These are phyloP conservation scores for Petunia secreta DNA, from an alignment of 257 asterid genomes.

Conservation along the genomic window DNA sequence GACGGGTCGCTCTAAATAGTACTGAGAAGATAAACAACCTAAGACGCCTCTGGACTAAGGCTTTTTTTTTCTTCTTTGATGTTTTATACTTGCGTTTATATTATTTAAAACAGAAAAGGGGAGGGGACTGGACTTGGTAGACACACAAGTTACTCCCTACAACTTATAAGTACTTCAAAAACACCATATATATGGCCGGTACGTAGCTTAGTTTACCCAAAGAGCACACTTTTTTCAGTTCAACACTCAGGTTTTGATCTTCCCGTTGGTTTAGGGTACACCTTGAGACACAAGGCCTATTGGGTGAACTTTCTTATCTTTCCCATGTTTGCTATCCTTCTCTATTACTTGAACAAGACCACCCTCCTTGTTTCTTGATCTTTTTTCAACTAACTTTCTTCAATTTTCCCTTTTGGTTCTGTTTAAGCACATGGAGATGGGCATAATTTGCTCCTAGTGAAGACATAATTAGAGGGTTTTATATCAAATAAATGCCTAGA, in stretches of 20 bases:
- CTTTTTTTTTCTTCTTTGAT: no score
- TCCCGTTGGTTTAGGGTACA: background rate
- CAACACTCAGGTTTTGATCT: background rate
- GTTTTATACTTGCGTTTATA: no score
- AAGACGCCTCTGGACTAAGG: no score
- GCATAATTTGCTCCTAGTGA: slow-evolving; percentile 22
- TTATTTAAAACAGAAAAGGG: no score
- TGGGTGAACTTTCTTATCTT: slow-evolving; percentile 19
- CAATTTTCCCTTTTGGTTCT: slow-evolving; percentile 14
- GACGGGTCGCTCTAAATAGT: no score
- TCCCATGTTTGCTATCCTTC: background rate
- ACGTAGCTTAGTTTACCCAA: background rate
- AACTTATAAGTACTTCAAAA: background rate
- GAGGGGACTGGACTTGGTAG: background rate
- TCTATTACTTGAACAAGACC: background rate
- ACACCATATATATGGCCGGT: background rate
- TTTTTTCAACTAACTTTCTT: slow-evolving; percentile 15
- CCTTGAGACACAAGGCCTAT: background rate
- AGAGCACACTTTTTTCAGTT: background rate
- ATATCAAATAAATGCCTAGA: background rate
- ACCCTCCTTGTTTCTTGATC: background rate
- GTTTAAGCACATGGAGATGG: background rate
- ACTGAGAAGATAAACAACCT: no score
- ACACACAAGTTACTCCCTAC: no score
- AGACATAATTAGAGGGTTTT: slow-evolving; percentile 8